Base-by-base conservation (phyloP, 2,329 filamentous ascomycete species). In the Pseudogymnoascus verrucosus region DNA sequence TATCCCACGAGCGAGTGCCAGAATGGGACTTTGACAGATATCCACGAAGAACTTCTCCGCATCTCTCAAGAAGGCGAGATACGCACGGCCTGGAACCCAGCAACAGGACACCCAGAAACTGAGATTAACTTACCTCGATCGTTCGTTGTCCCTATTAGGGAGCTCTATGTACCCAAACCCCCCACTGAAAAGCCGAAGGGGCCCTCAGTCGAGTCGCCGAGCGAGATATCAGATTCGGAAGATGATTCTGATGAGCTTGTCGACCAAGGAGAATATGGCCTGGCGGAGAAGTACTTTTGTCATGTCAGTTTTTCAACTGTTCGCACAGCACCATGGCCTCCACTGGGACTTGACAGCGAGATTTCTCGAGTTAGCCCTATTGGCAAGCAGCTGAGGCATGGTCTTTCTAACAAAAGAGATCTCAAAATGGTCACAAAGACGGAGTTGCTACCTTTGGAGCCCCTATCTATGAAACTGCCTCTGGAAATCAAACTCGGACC, bases 251-350 rank as follows among this genome's bases (percentile, higher is more conserved):
- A 57, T 57, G 47, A 57, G 10, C 26, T 19, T n/a, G 26, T 34
- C n/a, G 47, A 57, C 10, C 14, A 57, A 5, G 47, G 47, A 34
- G 47, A 57, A 34, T 57, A 57, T 57, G 47, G 47, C 10, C 4
- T 57, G 12, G 47, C 47, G 4, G 47, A 57, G n/a, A 57, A 57
- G n/a, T 57, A 57, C n/a, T 57, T 57, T 19, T 57, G 47, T 14
- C 26, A 57, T 34, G 26, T 57, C 47, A 57, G 26, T 7, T 57
- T 57, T 34, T 31, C 47, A 31, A 57, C 47, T 5, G 47, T 57
- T 31, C 47, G 47, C 5, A 11, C 5, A 28, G 26, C 26, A 19
- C 47, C 47, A 57, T 57, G 47, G 47, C 47, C 47, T 57, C 47
- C 47, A 19, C n/a, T 57, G n/a, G 47, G 47, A 34, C 26, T 57